These are phyloP conservation scores for Lachnellula occidentalis DNA, from an alignment of 2,329 filamentous ascomycete genomes.

Conservation along the genomic window DNA sequence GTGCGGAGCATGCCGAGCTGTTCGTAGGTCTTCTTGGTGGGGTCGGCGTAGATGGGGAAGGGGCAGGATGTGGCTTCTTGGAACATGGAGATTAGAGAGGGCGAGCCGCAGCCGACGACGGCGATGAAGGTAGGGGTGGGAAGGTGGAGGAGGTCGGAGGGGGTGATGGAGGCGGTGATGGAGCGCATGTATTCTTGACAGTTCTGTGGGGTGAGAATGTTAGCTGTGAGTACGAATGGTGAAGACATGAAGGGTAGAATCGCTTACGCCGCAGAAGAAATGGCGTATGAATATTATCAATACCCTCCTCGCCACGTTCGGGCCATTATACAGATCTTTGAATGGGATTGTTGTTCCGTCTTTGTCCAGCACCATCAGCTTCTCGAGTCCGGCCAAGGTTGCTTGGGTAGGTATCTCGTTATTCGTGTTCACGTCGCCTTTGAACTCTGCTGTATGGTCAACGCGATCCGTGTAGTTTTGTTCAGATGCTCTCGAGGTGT, in stretches of 20 bases:
- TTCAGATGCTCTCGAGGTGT: slow-evolving; percentile 6
- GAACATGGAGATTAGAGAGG: slow-evolving; percentile 50
- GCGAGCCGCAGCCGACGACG: slow-evolving; percentile 51
- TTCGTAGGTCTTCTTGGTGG: slow-evolving; percentile 47
- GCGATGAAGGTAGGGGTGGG: slow-evolving; percentile 35
- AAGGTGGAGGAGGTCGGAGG: slow-evolving; percentile 28
- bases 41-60: slow-evolving; percentile 54
- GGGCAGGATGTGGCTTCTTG: slow-evolving; percentile 40
- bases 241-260: background rate
- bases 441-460: slow-evolving; percentile 43
- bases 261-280: slow-evolving; percentile 34
- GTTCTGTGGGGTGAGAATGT: slow-evolving; percentile 20
- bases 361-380: slow-evolving; percentile 26
- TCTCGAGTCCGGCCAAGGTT: slow-evolving; percentile 46
- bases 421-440: slow-evolving; percentile 49
- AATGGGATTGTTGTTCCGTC: slow-evolving; percentile 30
- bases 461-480: slow-evolving; percentile 4
- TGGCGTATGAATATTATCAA: slow-evolving; percentile 34
- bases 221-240: background rate
- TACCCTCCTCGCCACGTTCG: slow-evolving; percentile 29
- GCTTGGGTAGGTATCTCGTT: slow-evolving; percentile 48
- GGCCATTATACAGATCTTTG: slow-evolving; percentile 31
- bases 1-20: slow-evolving; percentile 48
- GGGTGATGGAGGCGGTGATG: slow-evolving; percentile 26
- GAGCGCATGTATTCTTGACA: slow-evolving; percentile 32